Percentiles rank a stretch among this genome's conserved stretches.
Conservation (phyloP, 768 basidiomycete species). For the Porpolomopsis calyptriformis region DNA sequence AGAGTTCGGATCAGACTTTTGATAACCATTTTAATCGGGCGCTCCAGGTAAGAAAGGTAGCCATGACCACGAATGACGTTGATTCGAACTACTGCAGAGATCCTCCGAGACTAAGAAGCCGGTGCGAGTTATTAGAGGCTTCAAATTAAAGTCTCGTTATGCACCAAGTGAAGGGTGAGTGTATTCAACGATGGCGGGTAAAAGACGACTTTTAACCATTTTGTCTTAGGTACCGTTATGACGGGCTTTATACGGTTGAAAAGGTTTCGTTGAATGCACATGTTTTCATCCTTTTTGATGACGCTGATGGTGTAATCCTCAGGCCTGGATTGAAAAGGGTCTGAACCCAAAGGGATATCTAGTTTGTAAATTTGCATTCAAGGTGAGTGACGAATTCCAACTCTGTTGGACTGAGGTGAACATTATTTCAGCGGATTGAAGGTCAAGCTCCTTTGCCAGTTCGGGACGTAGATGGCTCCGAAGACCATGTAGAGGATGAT, state of each 20-base stretch:
- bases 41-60: constrained; percentile 37
- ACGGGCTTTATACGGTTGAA: constrained; percentile 76
- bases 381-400: constrained; percentile 30
- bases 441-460: constrained; percentile 27
- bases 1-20: constrained; percentile 76
- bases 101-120: constrained; percentile 77
- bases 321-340: constrained; percentile 73
- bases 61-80: background rate
- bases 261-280: constrained; percentile 32
- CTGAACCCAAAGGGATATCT: constrained; percentile 55
- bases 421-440: constrained; percentile 35
- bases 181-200: background rate
- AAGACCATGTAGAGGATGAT: background rate
- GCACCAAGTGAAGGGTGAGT: constrained; percentile 70
- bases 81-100: constrained; percentile 28
- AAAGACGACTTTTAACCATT: background rate
- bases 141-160: constrained; percentile 58
- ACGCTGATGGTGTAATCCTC: constrained; percentile 1
- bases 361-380: constrained; percentile 82
- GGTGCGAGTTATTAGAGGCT: constrained; percentile 81
- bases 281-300: background rate
- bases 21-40: constrained; percentile 63
- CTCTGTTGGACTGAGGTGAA: background rate
- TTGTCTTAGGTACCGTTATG: constrained; percentile 67
- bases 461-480: background rate